These are phyloP conservation scores for Lecanosticta acicola DNA, from an alignment of 2,329 filamentous ascomycete species.

Conservation along the genomic window DNA sequence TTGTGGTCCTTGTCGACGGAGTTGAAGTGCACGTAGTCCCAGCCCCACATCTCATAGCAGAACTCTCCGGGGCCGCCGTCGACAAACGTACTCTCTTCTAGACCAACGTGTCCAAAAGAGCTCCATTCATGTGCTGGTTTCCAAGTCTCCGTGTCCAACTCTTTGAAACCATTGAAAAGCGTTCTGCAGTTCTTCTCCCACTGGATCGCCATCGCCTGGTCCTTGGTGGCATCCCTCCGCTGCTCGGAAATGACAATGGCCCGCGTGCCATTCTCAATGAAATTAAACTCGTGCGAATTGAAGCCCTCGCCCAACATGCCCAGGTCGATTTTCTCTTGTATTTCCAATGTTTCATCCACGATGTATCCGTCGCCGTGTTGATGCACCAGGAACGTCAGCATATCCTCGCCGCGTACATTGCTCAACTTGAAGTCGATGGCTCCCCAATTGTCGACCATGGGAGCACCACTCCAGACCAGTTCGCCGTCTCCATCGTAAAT, in stretches of 20 bases:
- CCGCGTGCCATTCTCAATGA: constrained; percentile 12
- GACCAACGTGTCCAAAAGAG: constrained; percentile 16
- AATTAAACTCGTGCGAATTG: constrained; percentile 17
- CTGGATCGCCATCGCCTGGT: constrained; percentile 7
- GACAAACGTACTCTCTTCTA: constrained; percentile 14
- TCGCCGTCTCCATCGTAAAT: constrained; percentile 19
- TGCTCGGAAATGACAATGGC: constrained; percentile 12
- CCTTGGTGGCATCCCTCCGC: constrained; percentile 6
- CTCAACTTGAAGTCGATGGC: constrained; percentile 14
- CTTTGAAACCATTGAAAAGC: constrained; percentile 32
- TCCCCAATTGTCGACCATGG: constrained; percentile 10
- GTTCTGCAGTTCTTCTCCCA: constrained; percentile 10
- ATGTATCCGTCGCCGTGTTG: constrained; percentile 8
- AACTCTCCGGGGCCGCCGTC: constrained; percentile 5
- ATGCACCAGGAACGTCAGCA: constrained; percentile 11
- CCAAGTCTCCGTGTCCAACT: constrained; percentile 32
- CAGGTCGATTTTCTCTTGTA: constrained; percentile 11
- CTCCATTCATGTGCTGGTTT: constrained; percentile 34
- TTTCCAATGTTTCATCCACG: constrained; percentile 10
- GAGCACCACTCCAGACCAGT: constrained; percentile 18
- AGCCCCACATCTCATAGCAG: constrained; percentile 13
- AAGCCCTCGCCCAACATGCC: constrained; percentile 14
- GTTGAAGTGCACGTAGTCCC: constrained; percentile 11
- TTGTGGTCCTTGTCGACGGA: constrained; percentile 34
- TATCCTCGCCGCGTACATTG: constrained; percentile 12